phyloP scores from a whole-genome alignment of 345 rosid species.

The Rhizophora mangle region DNA sequence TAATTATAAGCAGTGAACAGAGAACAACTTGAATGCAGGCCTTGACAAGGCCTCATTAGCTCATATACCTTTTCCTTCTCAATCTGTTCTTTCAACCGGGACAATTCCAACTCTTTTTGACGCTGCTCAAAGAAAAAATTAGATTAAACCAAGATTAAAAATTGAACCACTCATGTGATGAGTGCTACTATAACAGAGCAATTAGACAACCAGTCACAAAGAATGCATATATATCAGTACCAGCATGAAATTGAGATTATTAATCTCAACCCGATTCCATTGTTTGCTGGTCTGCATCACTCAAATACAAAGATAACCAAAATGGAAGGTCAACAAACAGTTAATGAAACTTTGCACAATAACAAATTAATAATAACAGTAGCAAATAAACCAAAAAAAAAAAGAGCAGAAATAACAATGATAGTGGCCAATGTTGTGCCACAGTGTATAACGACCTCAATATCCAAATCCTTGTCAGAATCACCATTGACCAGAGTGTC shows the following conservation, averaged over 20 bases:
- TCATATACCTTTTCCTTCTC: constrained; percentile 75
- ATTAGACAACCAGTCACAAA: constrained; percentile 9
- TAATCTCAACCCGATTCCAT: constrained; percentile 54
- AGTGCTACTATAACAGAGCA: not conserved
- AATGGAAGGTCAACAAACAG: constrained; percentile 13
- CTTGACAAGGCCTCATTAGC: constrained; percentile 8
- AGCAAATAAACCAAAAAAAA: not conserved
- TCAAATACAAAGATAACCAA: constrained; percentile 23
- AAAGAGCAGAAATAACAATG: not conserved
- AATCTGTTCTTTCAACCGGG: constrained; percentile 69
- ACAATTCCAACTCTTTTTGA: constrained; percentile 82
- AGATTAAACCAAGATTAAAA: not conserved
- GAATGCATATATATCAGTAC: constrained; percentile 39
- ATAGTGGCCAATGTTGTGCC: not conserved
- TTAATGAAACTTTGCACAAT: not conserved
- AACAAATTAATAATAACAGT: not conserved
- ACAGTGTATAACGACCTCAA: constrained; percentile 39
- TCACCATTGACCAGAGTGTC: constrained; percentile 29
- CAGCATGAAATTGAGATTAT: constrained; percentile 70
- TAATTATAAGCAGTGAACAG: not conserved
- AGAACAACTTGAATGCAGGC: not conserved
- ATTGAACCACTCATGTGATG: constrained; percentile 7
- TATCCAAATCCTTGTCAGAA: constrained; percentile 38
- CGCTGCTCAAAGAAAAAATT: constrained; percentile 43
- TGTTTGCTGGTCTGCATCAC: constrained; percentile 42